phyloP scores from a whole-genome alignment of 306 rosid genomes.

The Delonix regia region DNA sequence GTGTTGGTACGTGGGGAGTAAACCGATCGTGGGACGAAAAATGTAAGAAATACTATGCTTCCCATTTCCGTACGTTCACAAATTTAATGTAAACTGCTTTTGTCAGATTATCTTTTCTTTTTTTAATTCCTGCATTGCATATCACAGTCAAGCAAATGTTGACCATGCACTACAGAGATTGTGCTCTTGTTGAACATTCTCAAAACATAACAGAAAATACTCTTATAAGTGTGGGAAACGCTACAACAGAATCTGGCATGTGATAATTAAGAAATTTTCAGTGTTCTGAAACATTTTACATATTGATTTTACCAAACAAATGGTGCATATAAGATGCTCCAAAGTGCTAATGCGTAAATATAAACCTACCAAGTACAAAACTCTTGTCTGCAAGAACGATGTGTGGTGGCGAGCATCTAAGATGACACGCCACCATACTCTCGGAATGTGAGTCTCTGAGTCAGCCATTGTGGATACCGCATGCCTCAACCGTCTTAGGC shows the following conservation, averaged over 20 bases:
- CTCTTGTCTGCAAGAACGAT: background rate
- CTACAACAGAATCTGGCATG: background rate
- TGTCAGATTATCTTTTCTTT: background rate
- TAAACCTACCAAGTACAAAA: background rate
- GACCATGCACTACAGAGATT: background rate
- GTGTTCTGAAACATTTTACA: background rate
- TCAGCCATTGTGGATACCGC: slow-evolving; percentile 21
- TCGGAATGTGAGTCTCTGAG: background rate
- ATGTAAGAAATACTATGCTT: background rate
- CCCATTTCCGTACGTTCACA: slow-evolving; percentile 26
- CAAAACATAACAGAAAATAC: background rate
- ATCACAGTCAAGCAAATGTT: background rate
- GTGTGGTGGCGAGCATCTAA: background rate
- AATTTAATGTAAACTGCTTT: background rate
- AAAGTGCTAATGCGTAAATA: background rate
- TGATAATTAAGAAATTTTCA: background rate
- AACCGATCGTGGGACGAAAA: slow-evolving; percentile 19
- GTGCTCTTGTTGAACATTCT: background rate
- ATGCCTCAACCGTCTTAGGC: background rate
- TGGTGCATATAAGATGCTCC: background rate
- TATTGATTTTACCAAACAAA: no score
- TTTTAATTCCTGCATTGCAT: background rate
- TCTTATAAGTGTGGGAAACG: no score
- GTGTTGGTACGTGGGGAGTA: background rate
- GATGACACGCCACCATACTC: background rate